Evolutionary conservation across 1,284 basidiomycete species (phyloP), one percentile per base, ranked within the genome.

Genomic region (Cystobasidiaceae sp.): DNA sequence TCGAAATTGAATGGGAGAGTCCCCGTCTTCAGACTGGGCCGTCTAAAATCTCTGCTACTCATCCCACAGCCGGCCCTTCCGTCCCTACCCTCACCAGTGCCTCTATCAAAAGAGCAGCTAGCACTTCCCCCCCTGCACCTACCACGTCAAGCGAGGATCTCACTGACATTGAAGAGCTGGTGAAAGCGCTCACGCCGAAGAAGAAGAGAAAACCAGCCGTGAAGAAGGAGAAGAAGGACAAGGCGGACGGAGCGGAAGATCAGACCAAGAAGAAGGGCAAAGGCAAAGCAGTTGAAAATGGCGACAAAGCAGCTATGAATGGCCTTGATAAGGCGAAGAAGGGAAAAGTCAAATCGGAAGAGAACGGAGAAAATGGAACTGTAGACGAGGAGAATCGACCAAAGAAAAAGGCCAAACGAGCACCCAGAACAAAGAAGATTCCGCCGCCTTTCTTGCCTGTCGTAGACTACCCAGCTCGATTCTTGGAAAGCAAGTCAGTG

Each of bases 91-190:
- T n/a, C n/a, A n/a, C n/a, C n/a, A n/a, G n/a, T n/a, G n/a, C n/a
- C n/a, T n/a, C n/a, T n/a, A n/a, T n/a, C n/a, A n/a, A n/a, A n/a
- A n/a, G n/a, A n/a, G n/a, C n/a, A n/a, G n/a, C n/a, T n/a, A n/a
- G n/a, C n/a, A n/a, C n/a, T n/a, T n/a, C n/a, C n/a, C n/a, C n/a
- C n/a, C n/a, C n/a, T n/a, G n/a, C n/a, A 8, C 46, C 27, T 25
- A 27, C 46, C 17, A 33, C 50, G n/a, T 55, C 61, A 11, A 64
- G 51, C 41, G 52, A 55, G 9, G 51, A 55, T 17, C 51, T 64
- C 3, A 64, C 61, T 11, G 61, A 64, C 27, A 25, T 64, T n/a
- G 51, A 55, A 27, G 52, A 46, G 25, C 61, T 64, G 17, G 61
- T 45, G 13, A 55, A 55, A 34, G 51, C 37, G 19, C 27, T 56